Evolutionary conservation across 2,329 filamentous ascomycete genomes (phyloP).

Genomic region (Westerdykella sp.): DNA sequence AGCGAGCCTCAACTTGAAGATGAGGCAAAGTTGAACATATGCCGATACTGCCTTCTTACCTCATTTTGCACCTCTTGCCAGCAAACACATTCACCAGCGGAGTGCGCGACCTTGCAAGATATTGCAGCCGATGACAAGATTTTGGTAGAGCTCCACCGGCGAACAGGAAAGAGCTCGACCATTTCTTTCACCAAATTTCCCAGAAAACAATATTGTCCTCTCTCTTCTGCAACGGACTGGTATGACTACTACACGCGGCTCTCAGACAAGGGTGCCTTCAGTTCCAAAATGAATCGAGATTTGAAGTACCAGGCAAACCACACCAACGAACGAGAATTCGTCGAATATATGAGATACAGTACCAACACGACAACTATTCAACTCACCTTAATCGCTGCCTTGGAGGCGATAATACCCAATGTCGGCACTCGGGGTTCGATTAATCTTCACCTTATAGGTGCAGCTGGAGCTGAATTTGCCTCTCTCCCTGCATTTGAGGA

Average conservation of each 20-base stretch:
- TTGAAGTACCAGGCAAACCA: slow-evolving; percentile 3
- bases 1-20: slow-evolving; percentile 4
- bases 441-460: too few species aligned
- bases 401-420: too few species aligned
- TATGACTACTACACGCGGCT: too few species aligned
- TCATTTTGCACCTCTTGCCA: slow-evolving; percentile 4
- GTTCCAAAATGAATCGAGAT: slow-evolving; percentile 3
- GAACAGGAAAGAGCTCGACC: slow-evolving; percentile 1
- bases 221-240: slow-evolving; percentile 4
- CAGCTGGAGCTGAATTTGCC: too few species aligned
- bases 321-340: slow-evolving; percentile 1
- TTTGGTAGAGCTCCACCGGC: slow-evolving; percentile 2
- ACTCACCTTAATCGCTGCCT: too few species aligned
- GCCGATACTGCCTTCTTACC: slow-evolving; percentile 3
- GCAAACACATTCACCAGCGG: slow-evolving; percentile 4
- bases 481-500: too few species aligned
- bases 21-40: slow-evolving; percentile 1
- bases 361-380: too few species aligned
- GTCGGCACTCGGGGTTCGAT: too few species aligned
- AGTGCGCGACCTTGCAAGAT: slow-evolving; percentile 4
- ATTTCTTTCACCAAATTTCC: not conserved
- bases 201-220: slow-evolving; percentile 4
- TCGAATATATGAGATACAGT: not conserved
- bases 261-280: slow-evolving; percentile 2
- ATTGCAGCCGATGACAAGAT: slow-evolving; percentile 3